These are phyloP conservation scores for Psilocybe tampanensis DNA, from an alignment of 768 basidiomycete species.

Conservation along the genomic window DNA sequence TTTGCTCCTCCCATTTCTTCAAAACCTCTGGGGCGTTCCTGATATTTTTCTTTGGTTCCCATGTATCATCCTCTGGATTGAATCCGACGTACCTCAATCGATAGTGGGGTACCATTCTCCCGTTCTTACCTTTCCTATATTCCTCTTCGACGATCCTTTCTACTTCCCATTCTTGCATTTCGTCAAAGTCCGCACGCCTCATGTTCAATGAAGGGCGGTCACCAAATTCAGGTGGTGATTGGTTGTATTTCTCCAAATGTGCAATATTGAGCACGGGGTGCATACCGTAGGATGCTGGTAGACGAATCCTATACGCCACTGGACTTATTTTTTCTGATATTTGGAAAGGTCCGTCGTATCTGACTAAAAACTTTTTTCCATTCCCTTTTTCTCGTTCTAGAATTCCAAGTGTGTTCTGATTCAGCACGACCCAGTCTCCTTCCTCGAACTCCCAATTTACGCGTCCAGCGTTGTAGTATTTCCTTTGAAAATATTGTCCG, in stretches of 20 bases:
- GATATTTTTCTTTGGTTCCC: too few species aligned
- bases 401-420: conserved; percentile 23
- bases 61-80: too few species aligned
- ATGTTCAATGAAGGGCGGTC: not conserved
- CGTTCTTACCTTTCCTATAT: too few species aligned
- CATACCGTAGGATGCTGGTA: conserved; percentile 30
- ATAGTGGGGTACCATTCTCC: too few species aligned
- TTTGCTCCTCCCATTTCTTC: too few species aligned
- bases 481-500: conserved; percentile 13
- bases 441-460: conserved; percentile 22
- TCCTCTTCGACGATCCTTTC: too few species aligned
- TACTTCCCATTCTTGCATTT: too few species aligned
- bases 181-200: too few species aligned
- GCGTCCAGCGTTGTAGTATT: conserved; percentile 19
- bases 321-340: conserved; percentile 27
- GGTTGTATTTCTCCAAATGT: conserved; percentile 28
- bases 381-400: conserved; percentile 22
- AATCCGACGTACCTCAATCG: too few species aligned
- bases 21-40: too few species aligned
- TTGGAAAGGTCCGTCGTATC: conserved; percentile 35
- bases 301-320: conserved; percentile 26
- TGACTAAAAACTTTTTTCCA: conserved; percentile 28
- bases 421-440: conserved; percentile 30
- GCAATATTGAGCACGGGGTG: conserved; percentile 35
- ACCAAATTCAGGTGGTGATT: conserved; percentile 25